Conservation (phyloP, 2,329 filamentous ascomycete species). For the Colletotrichum noveboracense region DNA sequence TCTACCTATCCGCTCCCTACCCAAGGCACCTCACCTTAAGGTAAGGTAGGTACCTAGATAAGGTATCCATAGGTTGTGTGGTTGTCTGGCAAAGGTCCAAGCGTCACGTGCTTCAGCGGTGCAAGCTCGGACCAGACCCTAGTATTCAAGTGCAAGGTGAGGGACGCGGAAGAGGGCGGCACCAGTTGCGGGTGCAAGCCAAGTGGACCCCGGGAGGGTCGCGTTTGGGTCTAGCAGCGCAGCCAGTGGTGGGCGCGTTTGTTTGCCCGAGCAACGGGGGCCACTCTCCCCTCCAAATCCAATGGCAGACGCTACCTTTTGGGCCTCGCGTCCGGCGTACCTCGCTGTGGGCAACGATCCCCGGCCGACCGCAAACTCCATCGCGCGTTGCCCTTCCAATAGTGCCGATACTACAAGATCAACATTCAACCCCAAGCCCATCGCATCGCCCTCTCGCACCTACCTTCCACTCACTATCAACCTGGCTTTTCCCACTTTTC, state of each 20-base stretch:
- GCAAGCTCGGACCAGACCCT: background rate
- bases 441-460: background rate
- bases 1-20: background rate
- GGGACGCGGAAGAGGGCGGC: background rate
- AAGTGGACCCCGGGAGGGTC: constrained; percentile 8
- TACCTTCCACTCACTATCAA: background rate
- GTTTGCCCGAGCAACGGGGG: constrained; percentile 20
- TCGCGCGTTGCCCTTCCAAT: constrained; percentile 20
- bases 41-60: no score
- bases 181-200: background rate
- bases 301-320: background rate
- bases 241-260: constrained; percentile 3
- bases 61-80: no score
- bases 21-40: no score
- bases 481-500: background rate
- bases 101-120: background rate
- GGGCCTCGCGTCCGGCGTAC: background rate
- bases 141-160: background rate
- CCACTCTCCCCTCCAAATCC: background rate
- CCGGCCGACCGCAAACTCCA: background rate
- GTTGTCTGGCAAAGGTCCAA: background rate
- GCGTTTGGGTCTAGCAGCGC: background rate
- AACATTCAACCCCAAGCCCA: constrained; percentile 4
- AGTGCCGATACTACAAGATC: constrained; percentile 1
- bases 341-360: background rate